Conservation (phyloP, 192 early-diverging fungal species). For the Rhizophlyctis rosea region DNA sequence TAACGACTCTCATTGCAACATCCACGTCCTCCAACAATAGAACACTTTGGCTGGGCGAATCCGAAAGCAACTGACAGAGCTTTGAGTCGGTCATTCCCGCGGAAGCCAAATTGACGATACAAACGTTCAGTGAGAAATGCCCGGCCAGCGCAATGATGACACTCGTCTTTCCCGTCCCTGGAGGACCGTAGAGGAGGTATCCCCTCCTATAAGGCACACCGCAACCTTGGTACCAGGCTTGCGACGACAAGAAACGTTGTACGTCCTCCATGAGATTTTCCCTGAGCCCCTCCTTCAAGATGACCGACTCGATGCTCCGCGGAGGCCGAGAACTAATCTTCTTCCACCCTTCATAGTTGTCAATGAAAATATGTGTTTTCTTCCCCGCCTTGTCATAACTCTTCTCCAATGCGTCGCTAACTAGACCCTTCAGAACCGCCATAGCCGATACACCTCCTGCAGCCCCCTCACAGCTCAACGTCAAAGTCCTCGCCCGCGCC, state of each 20-base stretch:
- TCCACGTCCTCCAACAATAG: conserved; percentile 73
- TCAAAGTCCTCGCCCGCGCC: too few species aligned
- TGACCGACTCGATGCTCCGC: conserved; percentile 44
- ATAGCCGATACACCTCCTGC: too few species aligned
- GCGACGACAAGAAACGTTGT: conserved; percentile 36
- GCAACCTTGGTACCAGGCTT: conserved; percentile 48
- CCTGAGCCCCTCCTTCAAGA: conserved; percentile 34
- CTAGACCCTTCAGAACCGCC: too few species aligned
- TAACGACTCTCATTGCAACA: conserved; percentile 62
- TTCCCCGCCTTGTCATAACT: too few species aligned
- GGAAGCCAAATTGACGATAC: conserved; percentile 65
- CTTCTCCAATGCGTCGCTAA: too few species aligned
- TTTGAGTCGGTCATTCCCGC: conserved; percentile 64
- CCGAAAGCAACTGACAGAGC: conserved; percentile 6
- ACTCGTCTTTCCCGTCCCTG: conserved; percentile 71
- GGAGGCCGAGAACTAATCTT: conserved; percentile 45
- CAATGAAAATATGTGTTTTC: too few species aligned
- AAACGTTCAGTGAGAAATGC: conserved; percentile 69
- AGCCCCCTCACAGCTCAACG: too few species aligned
- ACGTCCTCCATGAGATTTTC: conserved; percentile 35
- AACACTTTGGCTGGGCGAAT: conserved; percentile 51
- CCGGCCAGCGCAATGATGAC: conserved; percentile 67
- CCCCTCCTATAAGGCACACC: conserved; percentile 68
- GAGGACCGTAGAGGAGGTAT: conserved; percentile 64
- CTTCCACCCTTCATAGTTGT: conserved; percentile 68